Evolutionary conservation across 139 green algal species (phyloP).

Genomic region (Auxenochlorella protothecoides): DNA sequence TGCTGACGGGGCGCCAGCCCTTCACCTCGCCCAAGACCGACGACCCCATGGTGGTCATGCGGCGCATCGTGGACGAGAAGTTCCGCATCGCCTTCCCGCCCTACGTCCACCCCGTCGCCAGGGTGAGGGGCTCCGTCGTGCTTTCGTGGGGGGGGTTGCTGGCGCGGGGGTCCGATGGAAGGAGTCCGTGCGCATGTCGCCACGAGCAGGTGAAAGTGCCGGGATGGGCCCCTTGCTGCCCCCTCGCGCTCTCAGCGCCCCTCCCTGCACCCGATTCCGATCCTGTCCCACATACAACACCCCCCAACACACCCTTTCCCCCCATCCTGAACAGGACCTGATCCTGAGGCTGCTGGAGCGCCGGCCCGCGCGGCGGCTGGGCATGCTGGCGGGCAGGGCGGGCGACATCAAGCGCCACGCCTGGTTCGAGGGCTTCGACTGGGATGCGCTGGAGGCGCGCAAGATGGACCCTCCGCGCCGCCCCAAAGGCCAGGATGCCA

Average conservation of each 20-base stretch:
- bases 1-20: constrained; percentile 88
- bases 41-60: constrained; percentile 96
- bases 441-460: constrained; percentile 69
- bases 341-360: constrained; percentile 77
- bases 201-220: no score
- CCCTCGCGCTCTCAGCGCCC: no score
- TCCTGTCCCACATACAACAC: no score
- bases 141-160: no score
- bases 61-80: constrained; percentile 87
- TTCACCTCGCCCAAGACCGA: constrained; percentile 85
- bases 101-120: constrained; percentile 54
- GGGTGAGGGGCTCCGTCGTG: neutral
- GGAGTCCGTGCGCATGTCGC: no score
- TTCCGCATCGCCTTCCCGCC: constrained; percentile 86
- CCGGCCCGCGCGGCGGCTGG: constrained; percentile 75
- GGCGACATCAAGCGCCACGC: constrained; percentile 82
- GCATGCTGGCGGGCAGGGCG: constrained; percentile 69
- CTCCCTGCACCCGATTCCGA: no score
- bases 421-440: constrained; percentile 89
- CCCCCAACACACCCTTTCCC: no score
- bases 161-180: no score
- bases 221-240: no score
- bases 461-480: constrained; percentile 47
- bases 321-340: constrained; percentile 45
- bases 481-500: constrained; percentile 59